phyloP scores from a whole-genome alignment of 2,329 filamentous ascomycete genomes.

The Aspergillus costaricaensis region DNA sequence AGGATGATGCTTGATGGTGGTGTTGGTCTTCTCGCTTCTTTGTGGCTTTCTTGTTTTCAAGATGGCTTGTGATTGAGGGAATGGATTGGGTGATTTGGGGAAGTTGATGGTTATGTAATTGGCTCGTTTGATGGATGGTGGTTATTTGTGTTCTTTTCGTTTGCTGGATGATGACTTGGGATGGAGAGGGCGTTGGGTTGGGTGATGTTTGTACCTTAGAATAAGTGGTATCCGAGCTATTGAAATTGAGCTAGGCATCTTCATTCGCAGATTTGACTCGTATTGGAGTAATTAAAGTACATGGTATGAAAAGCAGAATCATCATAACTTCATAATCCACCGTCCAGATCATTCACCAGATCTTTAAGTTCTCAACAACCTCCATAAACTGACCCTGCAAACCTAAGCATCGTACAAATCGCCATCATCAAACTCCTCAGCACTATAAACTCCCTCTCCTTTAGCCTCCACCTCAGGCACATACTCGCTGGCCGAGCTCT shows the following conservation, averaged over 20 bases:
- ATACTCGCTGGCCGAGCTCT: conserved; percentile 26
- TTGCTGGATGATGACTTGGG: neutral
- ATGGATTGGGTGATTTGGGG: neutral
- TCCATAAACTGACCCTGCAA: too few species aligned
- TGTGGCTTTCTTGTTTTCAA: too few species aligned
- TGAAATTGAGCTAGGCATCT: neutral
- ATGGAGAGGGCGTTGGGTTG: neutral
- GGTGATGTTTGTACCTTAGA: neutral
- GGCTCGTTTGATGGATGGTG: neutral
- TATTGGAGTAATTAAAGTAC: neutral
- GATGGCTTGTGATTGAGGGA: neutral
- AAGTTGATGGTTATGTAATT: neutral
- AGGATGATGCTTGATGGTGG: neutral
- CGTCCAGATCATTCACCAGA: too few species aligned
- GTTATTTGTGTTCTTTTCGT: neutral
- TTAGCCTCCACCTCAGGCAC: conserved; percentile 20
- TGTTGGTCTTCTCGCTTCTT: neutral
- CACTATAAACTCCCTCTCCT: conserved; percentile 7
- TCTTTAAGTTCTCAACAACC: neutral
- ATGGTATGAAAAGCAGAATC: neutral
- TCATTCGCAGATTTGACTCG: neutral
- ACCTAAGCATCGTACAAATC: neutral
- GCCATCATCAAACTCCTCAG: neutral
- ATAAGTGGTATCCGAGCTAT: neutral
- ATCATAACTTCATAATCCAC: too few species aligned